A percentile compares a stretch with the other conserved stretches of the same genome.
These are phyloP conservation scores for Rhizopus stolonifer DNA, from an alignment of 371 early-diverging fungal species.

Conservation along the genomic window DNA sequence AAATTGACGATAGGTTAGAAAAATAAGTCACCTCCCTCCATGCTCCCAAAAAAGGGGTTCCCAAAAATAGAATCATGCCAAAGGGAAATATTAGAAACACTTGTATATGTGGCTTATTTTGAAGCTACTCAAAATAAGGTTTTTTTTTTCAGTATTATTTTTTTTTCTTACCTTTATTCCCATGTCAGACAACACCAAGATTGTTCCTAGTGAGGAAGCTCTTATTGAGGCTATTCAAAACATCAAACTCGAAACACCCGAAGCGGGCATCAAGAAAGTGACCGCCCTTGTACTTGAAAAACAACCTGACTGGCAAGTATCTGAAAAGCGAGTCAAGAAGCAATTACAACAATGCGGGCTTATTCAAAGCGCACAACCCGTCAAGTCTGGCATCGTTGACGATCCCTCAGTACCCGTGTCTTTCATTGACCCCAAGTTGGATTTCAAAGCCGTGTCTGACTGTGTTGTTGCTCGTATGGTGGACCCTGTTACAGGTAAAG, in stretches of 20 bases:
- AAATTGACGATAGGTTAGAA: too few species aligned
- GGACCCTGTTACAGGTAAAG: slow-evolving; percentile 63
- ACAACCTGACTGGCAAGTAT: slow-evolving; percentile 60
- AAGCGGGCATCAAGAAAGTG: slow-evolving; percentile 61
- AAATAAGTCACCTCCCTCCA: too few species aligned
- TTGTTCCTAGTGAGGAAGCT: slow-evolving; percentile 39
- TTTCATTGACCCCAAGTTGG: slow-evolving; percentile 58
- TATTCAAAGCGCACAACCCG: slow-evolving; percentile 17
- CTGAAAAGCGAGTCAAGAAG: slow-evolving; percentile 70
- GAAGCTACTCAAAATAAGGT: too few species aligned
- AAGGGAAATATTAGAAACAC: too few species aligned
- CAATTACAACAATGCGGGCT: slow-evolving; percentile 57
- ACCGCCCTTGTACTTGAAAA: slow-evolving; percentile 38
- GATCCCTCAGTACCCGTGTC: slow-evolving; percentile 65
- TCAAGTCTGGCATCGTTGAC: slow-evolving; percentile 51
- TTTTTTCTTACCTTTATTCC: not conserved
- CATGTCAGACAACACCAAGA: slow-evolving; percentile 8
- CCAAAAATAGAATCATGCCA: too few species aligned
- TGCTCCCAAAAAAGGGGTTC: too few species aligned
- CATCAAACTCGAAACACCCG: slow-evolving; percentile 52
- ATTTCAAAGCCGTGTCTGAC: slow-evolving; percentile 41
- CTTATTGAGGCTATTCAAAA: slow-evolving; percentile 41
- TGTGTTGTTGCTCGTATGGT: slow-evolving; percentile 53
- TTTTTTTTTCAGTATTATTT: too few species aligned
- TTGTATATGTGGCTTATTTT: too few species aligned